Evolutionary conservation across 1,284 basidiomycete species (phyloP).

Genomic region (Trametes hirsuta): DNA sequence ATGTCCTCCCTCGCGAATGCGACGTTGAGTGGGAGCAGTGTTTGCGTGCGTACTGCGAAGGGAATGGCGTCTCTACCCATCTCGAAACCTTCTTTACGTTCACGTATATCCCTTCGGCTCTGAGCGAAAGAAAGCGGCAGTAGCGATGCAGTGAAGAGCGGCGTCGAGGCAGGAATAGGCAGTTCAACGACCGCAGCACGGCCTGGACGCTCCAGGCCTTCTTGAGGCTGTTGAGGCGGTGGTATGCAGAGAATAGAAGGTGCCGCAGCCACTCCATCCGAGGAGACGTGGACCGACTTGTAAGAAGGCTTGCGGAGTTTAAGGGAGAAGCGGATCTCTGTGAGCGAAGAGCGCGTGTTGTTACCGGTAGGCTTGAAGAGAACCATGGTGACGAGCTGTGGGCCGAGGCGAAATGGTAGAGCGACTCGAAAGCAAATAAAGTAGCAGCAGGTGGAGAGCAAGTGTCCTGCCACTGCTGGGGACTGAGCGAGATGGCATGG

Average conservation of each 20-base stretch:
- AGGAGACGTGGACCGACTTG: neutral
- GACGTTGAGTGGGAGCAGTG: slow-evolving; percentile 23
- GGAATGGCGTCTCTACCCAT: slow-evolving; percentile 16
- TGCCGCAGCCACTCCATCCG: neutral
- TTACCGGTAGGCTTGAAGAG: neutral
- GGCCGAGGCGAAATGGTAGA: too few species aligned
- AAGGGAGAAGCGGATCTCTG: neutral
- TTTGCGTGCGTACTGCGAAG: slow-evolving; percentile 15
- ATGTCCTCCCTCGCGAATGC: slow-evolving; percentile 27
- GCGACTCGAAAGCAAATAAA: too few species aligned
- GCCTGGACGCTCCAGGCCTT: too few species aligned
- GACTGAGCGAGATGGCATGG: too few species aligned
- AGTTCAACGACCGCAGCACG: too few species aligned
- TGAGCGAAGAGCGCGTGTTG: neutral
- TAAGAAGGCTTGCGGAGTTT: neutral
- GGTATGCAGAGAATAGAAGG: too few species aligned
- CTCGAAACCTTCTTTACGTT: slow-evolving; percentile 28
- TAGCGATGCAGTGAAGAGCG: slow-evolving; percentile 9
- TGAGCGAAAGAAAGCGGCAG: slow-evolving; percentile 22
- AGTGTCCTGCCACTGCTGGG: too few species aligned
- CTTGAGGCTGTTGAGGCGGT: too few species aligned
- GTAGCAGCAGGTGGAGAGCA: too few species aligned
- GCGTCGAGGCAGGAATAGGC: neutral
- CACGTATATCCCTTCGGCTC: slow-evolving; percentile 23
- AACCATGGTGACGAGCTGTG: too few species aligned